Percentiles rank a stretch among this genome's conserved stretches.
Conservation (phyloP, 1,284 basidiomycete genomes). For the Pascua sp. region DNA sequence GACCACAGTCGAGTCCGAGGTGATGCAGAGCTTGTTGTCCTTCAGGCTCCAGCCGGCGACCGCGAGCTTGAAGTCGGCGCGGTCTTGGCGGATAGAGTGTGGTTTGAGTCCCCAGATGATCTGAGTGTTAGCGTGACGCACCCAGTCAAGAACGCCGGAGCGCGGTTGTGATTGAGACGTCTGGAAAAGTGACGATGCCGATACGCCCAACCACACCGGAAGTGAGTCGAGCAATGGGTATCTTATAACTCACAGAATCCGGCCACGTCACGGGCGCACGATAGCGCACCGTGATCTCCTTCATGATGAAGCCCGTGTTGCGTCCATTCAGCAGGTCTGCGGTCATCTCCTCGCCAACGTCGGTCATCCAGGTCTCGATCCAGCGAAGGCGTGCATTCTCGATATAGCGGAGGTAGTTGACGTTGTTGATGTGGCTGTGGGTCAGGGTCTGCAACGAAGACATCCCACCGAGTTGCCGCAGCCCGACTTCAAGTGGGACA, state of each 20-base stretch:
- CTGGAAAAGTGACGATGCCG: not conserved
- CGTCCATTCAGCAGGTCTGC: constrained; percentile 20
- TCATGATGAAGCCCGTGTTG: constrained; percentile 39
- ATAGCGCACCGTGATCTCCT: constrained; percentile 24
- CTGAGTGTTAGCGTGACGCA: constrained; percentile 19
- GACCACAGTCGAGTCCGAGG: constrained; percentile 12
- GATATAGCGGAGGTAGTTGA: constrained; percentile 41
- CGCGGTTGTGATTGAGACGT: not conserved
- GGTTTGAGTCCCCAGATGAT: constrained; percentile 37
- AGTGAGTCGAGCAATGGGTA: no score
- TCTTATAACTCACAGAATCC: constrained; percentile 33
- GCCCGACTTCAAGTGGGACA: no score
- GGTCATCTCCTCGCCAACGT: constrained; percentile 22
- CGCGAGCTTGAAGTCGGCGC: constrained; percentile 33
- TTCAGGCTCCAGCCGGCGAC: constrained; percentile 39
- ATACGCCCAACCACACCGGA: no score
- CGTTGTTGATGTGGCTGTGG: constrained; percentile 47
- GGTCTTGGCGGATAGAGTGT: constrained; percentile 32
- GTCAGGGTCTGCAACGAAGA: not conserved
- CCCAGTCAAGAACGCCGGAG: not conserved
- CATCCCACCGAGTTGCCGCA: no score
- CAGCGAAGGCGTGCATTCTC: constrained; percentile 42
- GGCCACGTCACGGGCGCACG: constrained; percentile 46
- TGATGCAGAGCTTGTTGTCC: constrained; percentile 36
- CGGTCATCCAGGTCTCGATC: constrained; percentile 26